Evolutionary conservation across 768 basidiomycete genomes (phyloP), one percentile per base, ranked within the genome.

Genomic region (Suillus luteus): DNA sequence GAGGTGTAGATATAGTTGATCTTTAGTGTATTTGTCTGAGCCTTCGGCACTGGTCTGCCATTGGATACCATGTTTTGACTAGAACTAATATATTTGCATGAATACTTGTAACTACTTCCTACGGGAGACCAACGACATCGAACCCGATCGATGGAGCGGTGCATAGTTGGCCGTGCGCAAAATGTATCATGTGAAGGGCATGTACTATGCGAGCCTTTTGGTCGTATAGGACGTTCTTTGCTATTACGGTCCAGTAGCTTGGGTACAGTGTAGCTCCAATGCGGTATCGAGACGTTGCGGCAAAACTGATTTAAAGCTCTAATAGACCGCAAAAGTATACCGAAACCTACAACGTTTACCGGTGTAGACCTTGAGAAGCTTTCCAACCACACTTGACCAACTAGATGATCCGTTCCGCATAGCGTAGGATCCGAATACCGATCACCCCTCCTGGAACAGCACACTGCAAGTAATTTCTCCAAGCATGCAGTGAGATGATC

Each of bases 1-100:
- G 76, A 66, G 22, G 63, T 64, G 10, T 75, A 70, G 54, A 37
- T 27, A 40, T 12, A 12, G 35, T 48, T 40, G 22, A 54, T n/a
- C n/a, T 60, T 35, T n/a, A 61, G 12, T 27, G 37, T 38, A n/a
- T 33, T 22, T 12, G 24, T 55, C 8, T 33, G 19, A 33, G 19
- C 37, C 15, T 48, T 52, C n/a, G 59, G 35, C 35, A 24, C 19
- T 61, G 19, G 19, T 38, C n/a, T 55, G 31, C 15, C 24, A 38
- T n/a, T 55, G 19, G 43, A 49, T 17, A 24, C 19, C 14, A 22
- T 19, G 35, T 59, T 55, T 59, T 52, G 24, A 57, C 43, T 58
- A 33, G 19, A 35, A 35, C 14, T 38, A 31, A 57, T 49, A 12
- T 24, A 59, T 24, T 31, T 48, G 31, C 51, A 33, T n/a, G 12